These are phyloP conservation scores for Debaryomyces nepalensis DNA, from an alignment of 1,139 yeast genomes.

Conservation along the genomic window DNA sequence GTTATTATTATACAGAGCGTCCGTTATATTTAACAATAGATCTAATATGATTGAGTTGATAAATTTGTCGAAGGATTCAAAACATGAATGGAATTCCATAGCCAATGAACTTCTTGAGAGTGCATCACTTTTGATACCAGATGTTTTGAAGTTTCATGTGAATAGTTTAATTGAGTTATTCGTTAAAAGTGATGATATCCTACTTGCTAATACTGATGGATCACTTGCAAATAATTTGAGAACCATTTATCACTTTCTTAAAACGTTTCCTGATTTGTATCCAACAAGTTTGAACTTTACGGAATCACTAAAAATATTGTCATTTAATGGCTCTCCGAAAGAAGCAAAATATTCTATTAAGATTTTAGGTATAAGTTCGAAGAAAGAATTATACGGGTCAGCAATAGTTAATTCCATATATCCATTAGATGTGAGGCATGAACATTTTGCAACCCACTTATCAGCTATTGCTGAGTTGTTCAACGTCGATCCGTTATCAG, in stretches of 20 bases:
- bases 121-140: slow-evolving; percentile 66
- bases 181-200: slow-evolving; percentile 21
- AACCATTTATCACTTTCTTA: slow-evolving; percentile 64
- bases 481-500: slow-evolving; percentile 50
- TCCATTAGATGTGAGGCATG: slow-evolving; percentile 51
- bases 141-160: slow-evolving; percentile 65
- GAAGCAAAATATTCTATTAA: slow-evolving; percentile 73
- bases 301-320: slow-evolving; percentile 47
- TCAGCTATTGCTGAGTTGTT: slow-evolving; percentile 67
- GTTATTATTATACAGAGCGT: slow-evolving; percentile 62
- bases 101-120: slow-evolving; percentile 62
- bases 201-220: slow-evolving; percentile 8
- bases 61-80: slow-evolving; percentile 44
- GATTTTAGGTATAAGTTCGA: slow-evolving; percentile 54
- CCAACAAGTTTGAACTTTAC: slow-evolving; percentile 43
- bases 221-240: slow-evolving; percentile 41
- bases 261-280: slow-evolving; percentile 47
- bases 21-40: slow-evolving; percentile 66
- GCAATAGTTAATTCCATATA: slow-evolving; percentile 48
- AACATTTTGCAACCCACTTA: slow-evolving; percentile 57
- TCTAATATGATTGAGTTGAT: slow-evolving; percentile 64
- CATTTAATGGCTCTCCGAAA: slow-evolving; percentile 56
- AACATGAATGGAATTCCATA: slow-evolving; percentile 33
- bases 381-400: slow-evolving; percentile 43
- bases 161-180: slow-evolving; percentile 51